Conservation (phyloP, 208 protist species). For the Trypanosoma congolense region DNA sequence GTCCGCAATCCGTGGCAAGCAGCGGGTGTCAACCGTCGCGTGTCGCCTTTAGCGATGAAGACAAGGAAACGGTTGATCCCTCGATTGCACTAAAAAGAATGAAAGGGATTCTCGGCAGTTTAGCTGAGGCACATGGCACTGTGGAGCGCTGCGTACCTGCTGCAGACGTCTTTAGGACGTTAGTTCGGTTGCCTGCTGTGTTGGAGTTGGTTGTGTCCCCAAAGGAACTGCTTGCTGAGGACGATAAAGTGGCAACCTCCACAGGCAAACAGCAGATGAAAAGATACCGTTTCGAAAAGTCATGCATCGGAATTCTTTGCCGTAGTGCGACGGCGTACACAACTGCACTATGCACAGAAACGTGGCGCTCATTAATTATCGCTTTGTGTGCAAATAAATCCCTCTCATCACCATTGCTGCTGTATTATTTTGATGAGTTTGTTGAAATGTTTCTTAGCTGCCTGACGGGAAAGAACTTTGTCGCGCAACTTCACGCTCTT, state of each 20-base stretch:
- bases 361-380: conserved; percentile 38
- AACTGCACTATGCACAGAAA: conserved; percentile 38
- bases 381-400: conserved; percentile 28
- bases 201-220: conserved; percentile 21
- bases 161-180: conserved; percentile 23
- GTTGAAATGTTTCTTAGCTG: conserved; percentile 17
- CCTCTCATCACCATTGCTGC: conserved; percentile 27
- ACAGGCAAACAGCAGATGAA: neutral
- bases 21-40: conserved; percentile 13
- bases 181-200: conserved; percentile 18
- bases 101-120: conserved; percentile 15
- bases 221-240: neutral
- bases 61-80: neutral
- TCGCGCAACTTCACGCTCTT: conserved; percentile 29
- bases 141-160: conserved; percentile 32
- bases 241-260: neutral
- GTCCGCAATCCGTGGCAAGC: conserved; percentile 8
- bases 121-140: conserved; percentile 28
- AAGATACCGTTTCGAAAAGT: conserved; percentile 11
- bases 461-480: conserved; percentile 21
- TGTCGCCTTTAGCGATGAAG: conserved; percentile 4
- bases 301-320: conserved; percentile 25
- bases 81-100: neutral
- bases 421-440: conserved; percentile 32
- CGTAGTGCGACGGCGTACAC: conserved; percentile 16